Evolutionary conservation across 2,329 filamentous ascomycete species (phyloP), one percentile per base, ranked within the genome.

Genomic region (Fusarium sp.): DNA sequence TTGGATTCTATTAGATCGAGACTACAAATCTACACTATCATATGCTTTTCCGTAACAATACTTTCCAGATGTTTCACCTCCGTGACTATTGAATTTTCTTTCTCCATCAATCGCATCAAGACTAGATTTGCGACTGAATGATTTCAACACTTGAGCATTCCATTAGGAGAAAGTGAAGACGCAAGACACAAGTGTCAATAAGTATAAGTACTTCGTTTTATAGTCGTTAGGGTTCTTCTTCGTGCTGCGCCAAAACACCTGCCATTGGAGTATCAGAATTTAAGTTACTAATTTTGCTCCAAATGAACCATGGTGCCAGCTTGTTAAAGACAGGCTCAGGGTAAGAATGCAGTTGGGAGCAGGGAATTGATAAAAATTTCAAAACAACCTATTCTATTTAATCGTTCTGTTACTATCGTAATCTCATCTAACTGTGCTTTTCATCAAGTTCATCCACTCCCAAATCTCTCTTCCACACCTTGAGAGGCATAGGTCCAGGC

Each of bases 401-500:
- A 11, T 8, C 16, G 13, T n/a, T 30, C 14, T 12, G 8, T 9
- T n/a, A 11, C 16, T 42, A 4, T 7, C 1, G 2, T 4, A n/a
- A 2, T 8, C 10, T 18, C 25, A 7, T 16, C 41, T 54, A 66
- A n/a, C 10, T 54, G n/a, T 53, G 7, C 32, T 69, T 68, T 60
- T 65, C 55, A n/a, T 60, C 37, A 48, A 61, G 14, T 18, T 47
- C 59, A 18, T 60, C 53, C n/a, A 34, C 32, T 7, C 46, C 58
- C 21, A 74, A 34, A n/a, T 67, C 63, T 18, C 73, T 55, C 8
- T 63, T 57, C 72, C 73, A 74, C 5, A 74, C 51, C n/a, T 75
- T 75, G 21, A 74, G 41, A 2, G 73, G 68, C 73, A 75, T 74
- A 7, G 60, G 53, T 1, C 73, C 66, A 4, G 68, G 59, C 4